Evolutionary conservation across 345 rosid genomes (phyloP).

Genomic region (Murraya paniculata): DNA sequence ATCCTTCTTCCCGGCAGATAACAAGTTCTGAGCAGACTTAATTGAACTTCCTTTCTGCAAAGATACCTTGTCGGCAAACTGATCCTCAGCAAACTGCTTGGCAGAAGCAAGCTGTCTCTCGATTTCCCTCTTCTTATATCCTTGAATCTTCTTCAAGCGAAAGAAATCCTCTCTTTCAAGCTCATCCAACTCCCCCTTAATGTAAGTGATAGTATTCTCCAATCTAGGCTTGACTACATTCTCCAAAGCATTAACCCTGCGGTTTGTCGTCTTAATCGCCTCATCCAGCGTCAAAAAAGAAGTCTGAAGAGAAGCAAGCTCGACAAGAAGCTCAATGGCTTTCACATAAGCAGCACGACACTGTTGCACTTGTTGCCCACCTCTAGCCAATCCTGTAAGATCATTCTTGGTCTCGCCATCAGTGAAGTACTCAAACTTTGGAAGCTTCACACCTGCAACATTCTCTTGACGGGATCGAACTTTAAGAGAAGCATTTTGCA

Average conservation of each 20-base stretch:
- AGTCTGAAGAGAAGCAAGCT: conserved; percentile 95
- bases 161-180: conserved; percentile 95
- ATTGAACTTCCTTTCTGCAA: conserved; percentile 52
- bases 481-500: conserved; percentile 71
- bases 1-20: conserved; percentile 62
- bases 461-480: conserved; percentile 82
- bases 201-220: conserved; percentile 82
- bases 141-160: conserved; percentile 86
- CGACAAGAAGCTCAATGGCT: conserved; percentile 83
- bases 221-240: conserved; percentile 88
- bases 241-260: conserved; percentile 88
- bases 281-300: conserved; percentile 91
- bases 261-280: conserved; percentile 94
- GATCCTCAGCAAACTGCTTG: conserved; percentile 31
- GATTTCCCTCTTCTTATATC: conserved; percentile 74
- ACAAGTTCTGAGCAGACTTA: conserved; percentile 55
- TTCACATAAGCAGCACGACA: conserved; percentile 89
- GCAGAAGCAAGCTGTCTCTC: conserved; percentile 53
- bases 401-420: conserved; percentile 88
- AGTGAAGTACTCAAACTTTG: conserved; percentile 75
- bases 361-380: conserved; percentile 87
- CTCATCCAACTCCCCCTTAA: conserved; percentile 90
- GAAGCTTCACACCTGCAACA: conserved; percentile 90
- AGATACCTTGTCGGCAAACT: conserved; percentile 63
- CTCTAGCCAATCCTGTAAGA: conserved; percentile 91